Base-by-base conservation (phyloP, 2,329 filamentous ascomycete genomes). In the Fusarium sp. region DNA sequence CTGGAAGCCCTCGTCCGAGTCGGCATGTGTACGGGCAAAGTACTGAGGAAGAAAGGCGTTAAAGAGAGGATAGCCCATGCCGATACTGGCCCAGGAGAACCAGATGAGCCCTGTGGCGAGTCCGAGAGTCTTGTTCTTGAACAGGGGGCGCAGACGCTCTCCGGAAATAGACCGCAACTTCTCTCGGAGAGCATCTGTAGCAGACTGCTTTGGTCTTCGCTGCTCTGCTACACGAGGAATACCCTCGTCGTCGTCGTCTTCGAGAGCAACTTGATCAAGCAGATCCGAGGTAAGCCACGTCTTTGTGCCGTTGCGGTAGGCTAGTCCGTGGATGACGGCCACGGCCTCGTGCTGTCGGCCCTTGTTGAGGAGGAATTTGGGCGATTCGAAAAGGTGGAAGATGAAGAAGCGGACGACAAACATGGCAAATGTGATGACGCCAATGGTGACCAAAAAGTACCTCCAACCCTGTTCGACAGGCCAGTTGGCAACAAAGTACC, bases 21-120 rank as follows among this genome's bases (percentile, higher is more conserved):
- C 85, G 36, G 83, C 83, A 29, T 89, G 87, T 64, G 90, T 88
- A 38, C 78, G 81, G 27, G 91, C 89, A 67, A 97, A 89, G 79
- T 96, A 96, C 75, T 96, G 93, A 0, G 94, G 94, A n/a, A 97
- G 87, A 83, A 97, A 97, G 61, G 93, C 92, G 81, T 96, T 96
- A 88, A 96, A 97, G 2, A 97, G 88, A 1, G 94, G 94, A 78
- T 96, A 97, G 4, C 92, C 94, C 90, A 97, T 93, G 68, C 94
- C 94, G 74, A 97, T 95, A 16, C 90, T 92, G 0, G 91, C 87
- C 94, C 94, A 97, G 80, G 91, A 91, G 81, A 95, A 93, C 93
- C 93, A 95, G 56, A 96, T 85, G 24, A 91, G 82, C 5, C 73
- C 77, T 1, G 89, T 91, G 42, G 88, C 85, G 61, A 84, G 74